These are phyloP conservation scores for Bocquillonia castaneifolia DNA, from an alignment of 441 rosid genomes.

Conservation along the genomic window DNA sequence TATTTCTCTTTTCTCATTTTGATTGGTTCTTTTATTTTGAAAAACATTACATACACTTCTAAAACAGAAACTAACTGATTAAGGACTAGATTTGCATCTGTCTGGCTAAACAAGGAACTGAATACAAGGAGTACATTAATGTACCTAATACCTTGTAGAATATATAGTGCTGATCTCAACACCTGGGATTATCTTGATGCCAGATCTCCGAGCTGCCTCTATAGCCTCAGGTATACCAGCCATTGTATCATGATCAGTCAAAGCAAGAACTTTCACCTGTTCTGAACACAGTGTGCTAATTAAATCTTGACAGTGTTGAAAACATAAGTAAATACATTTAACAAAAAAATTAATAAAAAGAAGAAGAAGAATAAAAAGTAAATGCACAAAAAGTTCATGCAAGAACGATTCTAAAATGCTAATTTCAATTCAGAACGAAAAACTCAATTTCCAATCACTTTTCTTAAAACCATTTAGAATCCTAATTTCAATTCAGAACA, in stretches of 20 bases:
- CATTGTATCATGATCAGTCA: constrained; percentile 92
- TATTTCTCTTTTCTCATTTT: neutral
- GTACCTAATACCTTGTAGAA: constrained; percentile 48
- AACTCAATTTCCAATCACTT: neutral
- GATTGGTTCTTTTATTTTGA: neutral
- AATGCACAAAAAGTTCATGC: neutral
- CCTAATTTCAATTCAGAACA: neutral
- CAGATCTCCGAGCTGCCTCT: constrained; percentile 64
- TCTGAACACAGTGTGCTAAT: constrained; percentile 37
- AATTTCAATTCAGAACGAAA: neutral
- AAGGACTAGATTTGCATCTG: neutral
- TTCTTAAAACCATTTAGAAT: neutral
- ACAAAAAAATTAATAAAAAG: neutral
- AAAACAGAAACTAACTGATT: neutral
- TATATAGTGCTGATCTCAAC: constrained; percentile 85
- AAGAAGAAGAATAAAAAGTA: neutral
- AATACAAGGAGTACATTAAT: constrained; percentile 2
- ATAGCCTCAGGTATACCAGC: constrained; percentile 82
- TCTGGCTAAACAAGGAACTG: neutral
- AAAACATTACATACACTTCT: no score
- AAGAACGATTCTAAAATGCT: neutral
- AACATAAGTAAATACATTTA: neutral
- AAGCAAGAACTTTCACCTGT: constrained; percentile 90
- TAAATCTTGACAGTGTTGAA: constrained; percentile 14
- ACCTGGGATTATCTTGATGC: constrained; percentile 85